Conservation (phyloP, 164 flowering plant species). For the Magnolia officinalis region DNA sequence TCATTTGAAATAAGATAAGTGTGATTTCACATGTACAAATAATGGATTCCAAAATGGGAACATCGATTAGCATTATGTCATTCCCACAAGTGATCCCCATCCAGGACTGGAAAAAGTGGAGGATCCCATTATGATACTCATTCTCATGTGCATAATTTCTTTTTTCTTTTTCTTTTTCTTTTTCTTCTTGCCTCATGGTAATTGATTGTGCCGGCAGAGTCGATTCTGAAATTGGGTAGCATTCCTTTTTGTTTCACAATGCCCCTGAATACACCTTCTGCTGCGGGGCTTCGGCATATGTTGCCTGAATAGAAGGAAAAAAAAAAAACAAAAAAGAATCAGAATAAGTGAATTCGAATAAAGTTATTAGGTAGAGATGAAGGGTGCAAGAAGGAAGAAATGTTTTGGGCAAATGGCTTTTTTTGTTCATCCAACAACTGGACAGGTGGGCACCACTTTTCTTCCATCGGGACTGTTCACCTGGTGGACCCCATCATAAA, state of each 20-base stretch:
- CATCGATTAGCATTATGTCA: too few species aligned
- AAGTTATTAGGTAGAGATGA: background rate
- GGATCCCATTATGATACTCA: too few species aligned
- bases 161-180: background rate
- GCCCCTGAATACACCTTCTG: constrained; percentile 87
- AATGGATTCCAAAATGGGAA: too few species aligned
- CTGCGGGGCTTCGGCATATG: constrained; percentile 96
- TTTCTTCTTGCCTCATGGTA: constrained; percentile 26
- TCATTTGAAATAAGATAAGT: too few species aligned
- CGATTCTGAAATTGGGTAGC: constrained; percentile 63
- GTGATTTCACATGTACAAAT: too few species aligned
- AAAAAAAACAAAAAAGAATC: background rate
- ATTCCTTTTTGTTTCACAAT: constrained; percentile 61
- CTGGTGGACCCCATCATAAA: too few species aligned
- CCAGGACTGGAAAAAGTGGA: too few species aligned
- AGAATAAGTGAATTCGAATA: background rate
- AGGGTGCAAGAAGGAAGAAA: background rate
- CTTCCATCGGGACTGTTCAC: too few species aligned
- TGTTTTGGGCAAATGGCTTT: background rate
- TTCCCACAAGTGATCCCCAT: too few species aligned
- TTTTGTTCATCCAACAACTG: too few species aligned
- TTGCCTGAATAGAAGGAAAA: constrained; percentile 26
- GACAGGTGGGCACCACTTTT: too few species aligned
- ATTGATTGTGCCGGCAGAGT: constrained; percentile 95
- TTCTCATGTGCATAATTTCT: background rate